Evolutionary conservation across 371 early-diverging fungal genomes (phyloP), one percentile per base, ranked within the genome.

Genomic region (Coemansia sp.): DNA sequence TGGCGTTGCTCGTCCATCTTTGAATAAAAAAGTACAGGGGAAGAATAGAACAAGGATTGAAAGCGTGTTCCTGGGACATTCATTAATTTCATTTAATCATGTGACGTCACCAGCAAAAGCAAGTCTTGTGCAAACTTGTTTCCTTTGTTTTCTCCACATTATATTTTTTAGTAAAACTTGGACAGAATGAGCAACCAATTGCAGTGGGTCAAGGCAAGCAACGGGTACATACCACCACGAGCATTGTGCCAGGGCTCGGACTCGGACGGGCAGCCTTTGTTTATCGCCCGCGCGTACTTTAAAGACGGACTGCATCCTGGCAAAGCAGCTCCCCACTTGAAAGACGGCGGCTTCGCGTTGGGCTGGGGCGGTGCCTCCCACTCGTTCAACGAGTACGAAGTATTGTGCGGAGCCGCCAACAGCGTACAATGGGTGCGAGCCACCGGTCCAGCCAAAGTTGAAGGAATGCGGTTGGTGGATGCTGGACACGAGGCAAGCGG

Each of bases 291-390:
- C 21, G 68, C 61, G 14, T 71, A 67, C 50, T 75, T 72, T 67
- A 75, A 82, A 59, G 79, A 78, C 50, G 84, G 81, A 3, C 53
- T 85, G 45, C 86, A 85, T 58, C 80, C 83, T 61, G 86, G 86
- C 52, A 84, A 83, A 63, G 79, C 78, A 8, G 80, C 77, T 40
- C 70, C 79, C 7, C 79, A 81, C 52, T 18, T 81, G 53, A 69
- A 75, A 50, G 51, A 70, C 61, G 78, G 79, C 55, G 85, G 84
- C 21, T 72, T 76, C 53, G 70, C 62, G 34, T 61, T 84, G 14
- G 61, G 77, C 24, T 84, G 78, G 69, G 83, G 75, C 55, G 81
- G 83, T 1, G 75, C 77, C 50, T 79, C 84, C 42, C 53, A 68
- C 21, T 54, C 63, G 29, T 59, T 76, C 21, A 71, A 65, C 67